These are phyloP conservation scores for Hyaloscypha variabilis DNA, from an alignment of 495 filamentous ascomycete species.

Conservation along the genomic window DNA sequence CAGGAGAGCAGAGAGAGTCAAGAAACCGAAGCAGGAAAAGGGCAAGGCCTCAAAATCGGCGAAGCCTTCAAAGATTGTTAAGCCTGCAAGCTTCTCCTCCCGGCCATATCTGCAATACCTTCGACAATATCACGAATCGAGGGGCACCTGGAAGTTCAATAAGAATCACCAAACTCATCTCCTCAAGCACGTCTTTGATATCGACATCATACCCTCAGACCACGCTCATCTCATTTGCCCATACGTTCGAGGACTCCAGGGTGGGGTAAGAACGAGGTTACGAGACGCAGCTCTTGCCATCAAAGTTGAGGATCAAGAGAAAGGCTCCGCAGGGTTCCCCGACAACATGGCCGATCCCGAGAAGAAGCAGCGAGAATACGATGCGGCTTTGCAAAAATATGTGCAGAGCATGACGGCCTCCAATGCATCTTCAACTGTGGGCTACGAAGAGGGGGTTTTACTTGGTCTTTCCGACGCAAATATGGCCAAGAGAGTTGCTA, in stretches of 20 bases:
- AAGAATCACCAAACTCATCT: conserved; percentile 83
- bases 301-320: conserved; percentile 50
- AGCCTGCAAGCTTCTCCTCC: conserved; percentile 38
- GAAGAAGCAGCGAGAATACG: conserved; percentile 46
- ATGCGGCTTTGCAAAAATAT: conserved; percentile 50
- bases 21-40: conserved; percentile 38
- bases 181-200: conserved; percentile 77
- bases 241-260: conserved; percentile 75
- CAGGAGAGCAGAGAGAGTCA: conserved; percentile 25
- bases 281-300: conserved; percentile 62
- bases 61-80: conserved; percentile 39
- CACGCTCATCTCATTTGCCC: conserved; percentile 65
- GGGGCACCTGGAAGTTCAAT: conserved; percentile 85
- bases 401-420: conserved; percentile 22
- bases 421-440: conserved; percentile 26
- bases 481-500: conserved; percentile 26
- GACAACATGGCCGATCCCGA: conserved; percentile 44
- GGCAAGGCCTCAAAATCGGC: conserved; percentile 10
- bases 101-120: conserved; percentile 75
- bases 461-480: conserved; percentile 19
- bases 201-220: conserved; percentile 62
- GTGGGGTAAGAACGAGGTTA: conserved; percentile 63
- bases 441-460: conserved; percentile 38
- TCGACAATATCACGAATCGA: conserved; percentile 65
- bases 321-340: conserved; percentile 42